These are phyloP conservation scores for Adansonia digitata DNA, from an alignment of 345 rosid genomes.

Conservation along the genomic window DNA sequence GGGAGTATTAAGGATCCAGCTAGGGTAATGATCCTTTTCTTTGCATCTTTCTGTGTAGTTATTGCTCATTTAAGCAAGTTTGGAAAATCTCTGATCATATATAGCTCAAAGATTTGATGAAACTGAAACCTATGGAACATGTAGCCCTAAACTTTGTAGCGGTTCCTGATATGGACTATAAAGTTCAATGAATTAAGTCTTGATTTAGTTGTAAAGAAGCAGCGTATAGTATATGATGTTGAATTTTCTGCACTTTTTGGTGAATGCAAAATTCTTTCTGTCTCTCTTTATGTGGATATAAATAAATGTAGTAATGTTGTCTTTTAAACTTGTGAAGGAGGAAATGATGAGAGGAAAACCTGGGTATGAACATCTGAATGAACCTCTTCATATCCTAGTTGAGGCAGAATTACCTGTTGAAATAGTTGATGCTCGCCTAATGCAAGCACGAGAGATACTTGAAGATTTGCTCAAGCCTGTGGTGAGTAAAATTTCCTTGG, in stretches of 20 bases:
- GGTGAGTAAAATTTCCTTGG: slow-evolving; percentile 34
- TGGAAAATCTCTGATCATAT: neutral
- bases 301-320: neutral
- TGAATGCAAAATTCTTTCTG: neutral
- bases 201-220: neutral
- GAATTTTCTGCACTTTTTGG: neutral
- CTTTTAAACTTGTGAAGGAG: slow-evolving; percentile 45
- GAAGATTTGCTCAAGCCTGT: slow-evolving; percentile 87
- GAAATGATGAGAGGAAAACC: slow-evolving; percentile 94
- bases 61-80: neutral
- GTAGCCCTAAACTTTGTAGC: neutral
- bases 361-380: slow-evolving; percentile 91
- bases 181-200: neutral
- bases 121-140: neutral
- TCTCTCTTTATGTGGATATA: neutral
- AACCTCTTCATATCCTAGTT: slow-evolving; percentile 85
- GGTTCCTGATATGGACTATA: neutral
- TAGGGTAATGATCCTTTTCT: slow-evolving; percentile 42
- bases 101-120: neutral
- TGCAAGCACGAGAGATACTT: slow-evolving; percentile 91
- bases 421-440: slow-evolving; percentile 78
- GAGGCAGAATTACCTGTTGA: slow-evolving; percentile 94
- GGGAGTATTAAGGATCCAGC: slow-evolving; percentile 89
- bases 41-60: neutral
- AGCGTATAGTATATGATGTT: neutral